Base-by-base conservation (phyloP, 2,329 filamentous ascomycete species). In the Periconia digitata region DNA sequence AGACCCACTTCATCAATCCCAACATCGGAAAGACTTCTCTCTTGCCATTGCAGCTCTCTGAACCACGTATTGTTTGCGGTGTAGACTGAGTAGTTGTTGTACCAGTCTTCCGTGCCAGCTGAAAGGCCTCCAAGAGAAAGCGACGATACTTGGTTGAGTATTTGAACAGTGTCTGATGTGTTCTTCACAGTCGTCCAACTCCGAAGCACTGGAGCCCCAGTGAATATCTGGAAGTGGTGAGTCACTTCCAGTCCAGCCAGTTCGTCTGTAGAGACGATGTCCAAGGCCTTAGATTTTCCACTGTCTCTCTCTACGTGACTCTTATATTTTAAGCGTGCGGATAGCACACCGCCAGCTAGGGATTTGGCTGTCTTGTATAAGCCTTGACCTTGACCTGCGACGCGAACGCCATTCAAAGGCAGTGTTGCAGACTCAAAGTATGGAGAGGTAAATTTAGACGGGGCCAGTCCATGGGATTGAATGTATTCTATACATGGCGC, bases 31-130 rank as follows among this genome's bases (percentile, higher is more conserved):
- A 47, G 27, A 12, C 37, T 20, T 6, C 32, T 39, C 10, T 43
- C 16, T 16, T 17, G 16, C 45, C 45, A 47, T 37, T 47, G 45
- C 16, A 40, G 39, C 24, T 47, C 45, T 15, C 45, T 39, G 17
- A 47, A 47, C 45, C 45, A 47, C 4, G 45, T 27, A 21, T 43
- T 47, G 16, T 36, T 40, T 17, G 45, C 21, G n/a, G 32, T 37
- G 5, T 15, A 27, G 4, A 47, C 4, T 8, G 15, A 43, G 21
- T 41, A 47, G 15, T 43, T 39, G 21, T 47, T 23, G 18, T 23
- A 47, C 45, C 45, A 47, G 15, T 36, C 24, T n/a, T 35, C 21
- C 1, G 40, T 35, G 12, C 17, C 27, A 13, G 22, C 42, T 13
- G 45, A 38, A 18, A 47, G 24, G 10, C 45, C 45, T 1, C 45